Base-by-base conservation (phyloP, 345 rosid species). In the Geranium brycei region DNA sequence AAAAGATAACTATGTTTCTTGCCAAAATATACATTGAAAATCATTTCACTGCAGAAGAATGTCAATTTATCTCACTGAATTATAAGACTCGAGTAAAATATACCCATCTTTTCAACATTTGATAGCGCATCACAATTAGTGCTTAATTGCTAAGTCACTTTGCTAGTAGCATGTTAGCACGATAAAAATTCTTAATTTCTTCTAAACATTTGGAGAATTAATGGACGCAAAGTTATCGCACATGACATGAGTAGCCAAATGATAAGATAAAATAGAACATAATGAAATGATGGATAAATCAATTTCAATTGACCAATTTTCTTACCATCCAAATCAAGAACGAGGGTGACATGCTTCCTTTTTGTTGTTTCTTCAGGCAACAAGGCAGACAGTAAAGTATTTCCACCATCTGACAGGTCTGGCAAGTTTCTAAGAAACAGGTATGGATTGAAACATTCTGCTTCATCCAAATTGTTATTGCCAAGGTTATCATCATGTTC, bases 311-410 rank as follows among this genome's bases (percentile, higher is more conserved):
- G 13, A 47, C 38, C 53, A 12, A 40, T 13, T 38, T 17, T n/a
- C 70, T 14, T 66, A 71, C 74, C 74, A n/a, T 71, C 74, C 30
- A 71, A 66, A 66, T 71, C 74, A 51, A 71, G 74, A 66, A 66
- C 74, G 31, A 71, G 53, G 63, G 74, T 71, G 4, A 71, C 62
- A 31, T 64, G 63, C 57, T 66, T 71, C 58, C 65, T 55, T 47
- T 66, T 60, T 23, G 57, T 51, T 19, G 63, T 62, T 56, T 66
- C 73, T 30, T 60, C 19, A 8, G 74, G 70, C 51, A 71, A 51
- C 23, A 71, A 59, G 12, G 66, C 70, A 12, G 74, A 66, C 41
- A 71, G 38, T 16, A 68, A 58, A 63, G 58, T 71, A 31, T 69
- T 62, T 62, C 66, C 74, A 23, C 62, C 31, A 53, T 66, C 63